A percentile compares a stretch with the other conserved stretches of the same genome.
Evolutionary conservation across 2,329 filamentous ascomycete species (phyloP).

Genomic region (Cryphonectria nitschkei): DNA sequence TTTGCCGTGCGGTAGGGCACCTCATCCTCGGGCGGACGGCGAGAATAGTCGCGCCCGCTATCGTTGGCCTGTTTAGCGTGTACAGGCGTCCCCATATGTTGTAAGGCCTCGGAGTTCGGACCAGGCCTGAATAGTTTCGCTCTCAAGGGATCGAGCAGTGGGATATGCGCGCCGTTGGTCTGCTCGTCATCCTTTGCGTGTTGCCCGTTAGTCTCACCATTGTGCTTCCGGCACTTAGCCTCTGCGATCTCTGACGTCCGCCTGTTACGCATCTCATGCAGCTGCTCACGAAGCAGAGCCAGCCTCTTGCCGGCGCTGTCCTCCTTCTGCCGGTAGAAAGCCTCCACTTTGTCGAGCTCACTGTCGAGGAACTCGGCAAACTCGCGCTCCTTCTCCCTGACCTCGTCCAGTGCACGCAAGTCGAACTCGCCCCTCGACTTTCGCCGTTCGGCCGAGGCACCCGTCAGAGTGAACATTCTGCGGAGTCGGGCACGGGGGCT

Average conservation of each 20-base stretch:
- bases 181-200: slow-evolving; percentile 32
- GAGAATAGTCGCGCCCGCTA: slow-evolving; percentile 53
- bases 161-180: slow-evolving; percentile 43
- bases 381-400: slow-evolving; percentile 76
- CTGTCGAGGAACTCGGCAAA: slow-evolving; percentile 85
- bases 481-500: slow-evolving; percentile 39
- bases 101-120: slow-evolving; percentile 63
- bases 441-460: slow-evolving; percentile 39
- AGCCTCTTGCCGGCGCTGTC: slow-evolving; percentile 78
- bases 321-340: slow-evolving; percentile 88
- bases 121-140: slow-evolving; percentile 59
- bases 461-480: slow-evolving; percentile 45
- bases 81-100: slow-evolving; percentile 58
- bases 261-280: slow-evolving; percentile 90
- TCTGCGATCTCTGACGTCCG: slow-evolving; percentile 72
- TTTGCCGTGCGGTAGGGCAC: slow-evolving; percentile 89
- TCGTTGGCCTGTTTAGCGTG: slow-evolving; percentile 39
- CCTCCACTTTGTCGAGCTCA: slow-evolving; percentile 89
- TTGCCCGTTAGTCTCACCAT: slow-evolving; percentile 31
- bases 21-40: slow-evolving; percentile 55
- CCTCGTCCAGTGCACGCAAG: slow-evolving; percentile 49
- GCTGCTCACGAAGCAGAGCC: slow-evolving; percentile 73
- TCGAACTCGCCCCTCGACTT: slow-evolving; percentile 47
- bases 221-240: slow-evolving; percentile 42
- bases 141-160: slow-evolving; percentile 53